phyloP scores from a whole-genome alignment of 352 stramenopile species.

The Globisporangium camurandrum region DNA sequence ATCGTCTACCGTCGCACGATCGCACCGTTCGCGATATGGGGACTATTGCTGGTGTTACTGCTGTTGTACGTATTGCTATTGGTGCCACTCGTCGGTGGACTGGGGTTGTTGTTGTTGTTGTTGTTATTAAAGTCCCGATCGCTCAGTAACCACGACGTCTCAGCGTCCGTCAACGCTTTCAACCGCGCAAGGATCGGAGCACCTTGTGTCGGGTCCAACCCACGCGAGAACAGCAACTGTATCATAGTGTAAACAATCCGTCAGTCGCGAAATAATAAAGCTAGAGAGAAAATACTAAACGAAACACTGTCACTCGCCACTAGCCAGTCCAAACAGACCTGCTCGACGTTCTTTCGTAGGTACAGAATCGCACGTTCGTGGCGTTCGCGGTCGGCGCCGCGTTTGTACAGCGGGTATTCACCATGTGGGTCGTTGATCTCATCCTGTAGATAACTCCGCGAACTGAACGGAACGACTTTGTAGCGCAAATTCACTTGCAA shows the following conservation, averaged over 20 bases:
- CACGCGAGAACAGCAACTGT: slow-evolving; percentile 69
- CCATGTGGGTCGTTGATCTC: slow-evolving; percentile 76
- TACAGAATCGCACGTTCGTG: slow-evolving; percentile 76
- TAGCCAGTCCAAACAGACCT: no score
- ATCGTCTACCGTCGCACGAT: slow-evolving; percentile 33
- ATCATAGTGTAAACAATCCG: not conserved
- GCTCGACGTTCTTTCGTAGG: slow-evolving; percentile 73
- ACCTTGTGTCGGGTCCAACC: slow-evolving; percentile 60
- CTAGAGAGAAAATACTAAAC: no score
- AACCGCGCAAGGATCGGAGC: slow-evolving; percentile 53
- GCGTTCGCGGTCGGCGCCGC: slow-evolving; percentile 64
- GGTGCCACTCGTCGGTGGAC: not conserved
- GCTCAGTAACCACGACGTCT: slow-evolving; percentile 56
- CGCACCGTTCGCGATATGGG: slow-evolving; percentile 14
- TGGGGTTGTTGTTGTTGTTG: slow-evolving; percentile 13
- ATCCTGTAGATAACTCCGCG: slow-evolving; percentile 75
- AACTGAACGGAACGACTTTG: slow-evolving; percentile 71
- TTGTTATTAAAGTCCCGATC: slow-evolving; percentile 40
- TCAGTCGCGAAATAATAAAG: not conserved
- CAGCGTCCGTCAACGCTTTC: slow-evolving; percentile 60
- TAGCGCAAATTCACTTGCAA: slow-evolving; percentile 81
- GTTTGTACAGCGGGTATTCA: slow-evolving; percentile 82
- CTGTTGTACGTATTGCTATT: no score
- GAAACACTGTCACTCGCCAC: no score
- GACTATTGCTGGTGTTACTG: not conserved